Evolutionary conservation across 441 rosid genomes (phyloP).

Genomic region (Sinapis alba): DNA sequence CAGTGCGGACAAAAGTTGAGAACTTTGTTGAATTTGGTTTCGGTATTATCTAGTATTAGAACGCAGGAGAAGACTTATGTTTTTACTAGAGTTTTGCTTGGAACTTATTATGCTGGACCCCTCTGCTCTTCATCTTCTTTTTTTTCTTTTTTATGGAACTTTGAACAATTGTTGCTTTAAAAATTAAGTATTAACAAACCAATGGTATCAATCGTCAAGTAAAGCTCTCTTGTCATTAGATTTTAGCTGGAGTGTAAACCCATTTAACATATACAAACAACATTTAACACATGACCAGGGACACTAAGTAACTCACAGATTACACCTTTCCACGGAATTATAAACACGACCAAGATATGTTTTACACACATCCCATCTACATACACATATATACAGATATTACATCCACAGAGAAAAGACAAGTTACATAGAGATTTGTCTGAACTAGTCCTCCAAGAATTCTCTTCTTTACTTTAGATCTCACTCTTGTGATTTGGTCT

Average conservation of each 20-base stretch:
- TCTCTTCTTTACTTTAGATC: background rate
- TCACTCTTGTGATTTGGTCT: constrained; percentile 2
- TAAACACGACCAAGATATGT: constrained; percentile 4
- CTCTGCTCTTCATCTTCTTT: background rate
- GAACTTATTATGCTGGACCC: constrained; percentile 17
- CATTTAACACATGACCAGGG: background rate
- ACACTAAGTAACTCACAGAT: background rate
- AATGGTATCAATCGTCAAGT: background rate
- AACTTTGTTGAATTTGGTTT: constrained; percentile 34
- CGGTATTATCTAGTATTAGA: constrained; percentile 32
- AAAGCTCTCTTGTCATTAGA: background rate
- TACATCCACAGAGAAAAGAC: background rate
- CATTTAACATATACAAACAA: background rate
- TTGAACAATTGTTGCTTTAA: constrained; percentile 3
- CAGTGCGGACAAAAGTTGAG: constrained; percentile 33
- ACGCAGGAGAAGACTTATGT: constrained; percentile 35
- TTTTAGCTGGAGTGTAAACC: background rate
- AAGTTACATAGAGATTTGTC: background rate
- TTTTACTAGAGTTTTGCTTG: constrained; percentile 27
- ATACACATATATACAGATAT: background rate
- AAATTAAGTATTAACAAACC: background rate
- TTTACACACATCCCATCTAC: constrained; percentile 10
- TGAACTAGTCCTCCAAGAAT: background rate
- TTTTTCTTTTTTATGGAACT: background rate
- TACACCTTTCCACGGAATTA: background rate